Percentiles rank a stretch among this genome's conserved stretches.
Evolutionary conservation across 2,329 filamentous ascomycete species (phyloP).

Genomic region (Pseudopithomyces maydicus): DNA sequence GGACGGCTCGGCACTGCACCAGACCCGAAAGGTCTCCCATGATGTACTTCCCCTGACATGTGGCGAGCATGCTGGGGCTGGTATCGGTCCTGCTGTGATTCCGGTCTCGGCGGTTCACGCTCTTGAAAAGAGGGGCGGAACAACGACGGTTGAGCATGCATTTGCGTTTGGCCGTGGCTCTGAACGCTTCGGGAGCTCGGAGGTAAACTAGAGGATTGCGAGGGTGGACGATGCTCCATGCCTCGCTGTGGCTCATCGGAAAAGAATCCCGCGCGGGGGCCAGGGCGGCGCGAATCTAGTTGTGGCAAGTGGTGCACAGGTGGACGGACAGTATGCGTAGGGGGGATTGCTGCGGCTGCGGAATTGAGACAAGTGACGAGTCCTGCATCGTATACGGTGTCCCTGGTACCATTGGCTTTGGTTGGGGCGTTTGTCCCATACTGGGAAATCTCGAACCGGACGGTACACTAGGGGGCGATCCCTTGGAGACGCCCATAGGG

Average conservation of each 20-base stretch:
- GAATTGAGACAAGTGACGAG: constrained; percentile 30
- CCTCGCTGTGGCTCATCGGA: constrained; percentile 38
- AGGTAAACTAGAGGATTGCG: constrained; percentile 30
- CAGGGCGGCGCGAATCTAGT: constrained; percentile 33
- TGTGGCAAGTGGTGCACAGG: constrained; percentile 34
- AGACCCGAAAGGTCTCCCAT: constrained; percentile 31
- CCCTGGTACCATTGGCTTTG: constrained; percentile 32
- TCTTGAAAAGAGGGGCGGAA: constrained; percentile 36
- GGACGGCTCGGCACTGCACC: constrained; percentile 31
- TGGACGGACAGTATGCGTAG: constrained; percentile 30
- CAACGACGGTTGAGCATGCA: constrained; percentile 31
- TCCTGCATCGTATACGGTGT: constrained; percentile 31
- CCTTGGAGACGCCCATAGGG: constrained; percentile 38
- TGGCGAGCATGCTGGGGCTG: constrained; percentile 32
- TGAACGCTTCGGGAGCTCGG: constrained; percentile 31
- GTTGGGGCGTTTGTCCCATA: constrained; percentile 39
- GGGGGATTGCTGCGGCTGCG: constrained; percentile 36
- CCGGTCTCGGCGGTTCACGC: constrained; percentile 29
- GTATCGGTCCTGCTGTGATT: constrained; percentile 38
- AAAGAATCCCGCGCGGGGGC: constrained; percentile 43
- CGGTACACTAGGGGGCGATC: constrained; percentile 43
- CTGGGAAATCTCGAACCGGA: constrained; percentile 32
- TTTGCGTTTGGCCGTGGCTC: constrained; percentile 31
- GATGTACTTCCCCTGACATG: constrained; percentile 38
- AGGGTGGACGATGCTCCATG: constrained; percentile 33